Evolutionary conservation across 345 rosid species (phyloP), one percentile per base, ranked within the genome.

Genomic region (Salix viminalis): DNA sequence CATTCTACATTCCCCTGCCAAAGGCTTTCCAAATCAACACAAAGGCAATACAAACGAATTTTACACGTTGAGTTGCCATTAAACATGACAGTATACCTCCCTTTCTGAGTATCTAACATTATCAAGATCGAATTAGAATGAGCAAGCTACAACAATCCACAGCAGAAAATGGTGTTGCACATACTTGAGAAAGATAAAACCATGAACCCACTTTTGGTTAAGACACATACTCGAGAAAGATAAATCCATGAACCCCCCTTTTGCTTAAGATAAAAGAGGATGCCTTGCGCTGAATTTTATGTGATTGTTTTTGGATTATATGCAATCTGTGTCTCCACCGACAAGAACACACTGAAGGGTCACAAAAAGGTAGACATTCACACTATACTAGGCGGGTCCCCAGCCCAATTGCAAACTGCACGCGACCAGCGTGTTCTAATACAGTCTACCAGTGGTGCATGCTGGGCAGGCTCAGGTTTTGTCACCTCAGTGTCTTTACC

Each of bases 351-450:
- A 46, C 15, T 4, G 36, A 65, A n/a, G n/a, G 42, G 79, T 60
- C 36, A 52, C 60, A 13, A 42, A 28, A 28, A 50, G 24, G 39
- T 16, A 68, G 42, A 76, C 15, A 58, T 58, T 92, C 89, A 96
- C 46, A 96, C 99, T 75, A 96, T 94, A 75, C 99, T 96, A 4
- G 99, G 99, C 66, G 97, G 97, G 85, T 96, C 97, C 65, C 99
- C 99, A 7, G 80, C 62, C 99, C 99, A 96, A 80, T 87, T 90
- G 85, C 99, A 96, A 71, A 83, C 79, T 0, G 98, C 99, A 26
- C 98, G 95, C 14, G 94, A 76, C 99, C 99, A 96, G 18, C 98
- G 85, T 3, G 99, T 96, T 86, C 95, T 87, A 76, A 96, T 85
- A 83, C 99, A 96, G 75, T 96, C 99, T 65, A 91, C 97, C 85